Evolutionary conservation across 495 filamentous ascomycete species (phyloP).

Genomic region (Penicillium ucsense): DNA sequence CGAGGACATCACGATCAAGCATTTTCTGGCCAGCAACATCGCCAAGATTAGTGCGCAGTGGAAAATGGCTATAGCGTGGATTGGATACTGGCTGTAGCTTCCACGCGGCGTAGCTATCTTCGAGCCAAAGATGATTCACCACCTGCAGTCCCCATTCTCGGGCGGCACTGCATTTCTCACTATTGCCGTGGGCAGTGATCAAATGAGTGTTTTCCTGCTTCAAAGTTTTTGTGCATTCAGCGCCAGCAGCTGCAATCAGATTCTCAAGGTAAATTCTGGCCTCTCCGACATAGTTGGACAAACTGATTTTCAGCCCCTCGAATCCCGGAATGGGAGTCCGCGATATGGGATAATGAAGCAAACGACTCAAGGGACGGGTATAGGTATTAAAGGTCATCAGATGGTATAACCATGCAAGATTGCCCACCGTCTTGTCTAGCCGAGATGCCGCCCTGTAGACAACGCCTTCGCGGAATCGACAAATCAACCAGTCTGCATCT

Average conservation of each 20-base stretch:
- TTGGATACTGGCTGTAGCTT: conserved; percentile 55
- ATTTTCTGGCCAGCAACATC: conserved; percentile 85
- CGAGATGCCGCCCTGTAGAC: conserved; percentile 71
- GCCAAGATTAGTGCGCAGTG: conserved; percentile 76
- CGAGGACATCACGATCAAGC: conserved; percentile 47
- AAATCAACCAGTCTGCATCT: conserved; percentile 71
- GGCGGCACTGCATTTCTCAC: conserved; percentile 87
- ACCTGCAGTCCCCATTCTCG: conserved; percentile 85
- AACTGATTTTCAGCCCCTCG: conserved; percentile 60
- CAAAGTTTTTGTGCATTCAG: conserved; percentile 83
- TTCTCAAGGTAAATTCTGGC: conserved; percentile 90
- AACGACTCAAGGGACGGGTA: conserved; percentile 67
- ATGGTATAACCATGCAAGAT: conserved; percentile 87
- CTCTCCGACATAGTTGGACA: conserved; percentile 95
- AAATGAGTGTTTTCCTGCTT: conserved; percentile 91
- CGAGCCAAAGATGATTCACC: conserved; percentile 93
- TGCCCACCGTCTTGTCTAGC: conserved; percentile 72
- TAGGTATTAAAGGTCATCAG: conserved; percentile 81
- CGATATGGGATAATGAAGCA: conserved; percentile 85
- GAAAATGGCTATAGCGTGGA: conserved; percentile 71
- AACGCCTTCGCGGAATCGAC: conserved; percentile 72
- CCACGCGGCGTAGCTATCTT: conserved; percentile 92
- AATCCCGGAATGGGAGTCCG: conserved; percentile 70
- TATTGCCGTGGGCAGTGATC: conserved; percentile 75
- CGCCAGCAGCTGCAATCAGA: conserved; percentile 72